Evolutionary conservation across 495 filamentous ascomycete genomes (phyloP).

Genomic region (Neurospora sublineolata): DNA sequence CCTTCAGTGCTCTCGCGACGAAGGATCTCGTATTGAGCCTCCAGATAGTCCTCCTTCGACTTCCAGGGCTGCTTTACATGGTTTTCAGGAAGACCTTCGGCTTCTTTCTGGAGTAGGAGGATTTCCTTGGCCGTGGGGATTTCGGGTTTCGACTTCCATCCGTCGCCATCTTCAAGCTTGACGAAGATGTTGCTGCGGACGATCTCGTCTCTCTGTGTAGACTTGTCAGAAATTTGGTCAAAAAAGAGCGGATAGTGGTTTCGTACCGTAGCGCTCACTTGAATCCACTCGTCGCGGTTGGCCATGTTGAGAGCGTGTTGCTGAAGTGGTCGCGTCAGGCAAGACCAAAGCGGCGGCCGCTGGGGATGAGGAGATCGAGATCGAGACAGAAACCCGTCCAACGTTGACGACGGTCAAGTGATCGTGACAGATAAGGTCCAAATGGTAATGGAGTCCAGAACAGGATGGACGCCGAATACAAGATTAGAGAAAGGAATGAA

Average conservation of each 20-base stretch:
- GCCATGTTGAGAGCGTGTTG: neutral
- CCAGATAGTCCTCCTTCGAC: slow-evolving; percentile 43
- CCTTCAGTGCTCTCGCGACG: slow-evolving; percentile 51
- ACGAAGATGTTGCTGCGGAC: slow-evolving; percentile 21
- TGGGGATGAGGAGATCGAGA: neutral
- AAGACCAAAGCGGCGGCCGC: neutral
- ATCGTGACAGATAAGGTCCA: neutral
- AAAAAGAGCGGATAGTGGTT: neutral
- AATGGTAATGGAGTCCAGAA: neutral
- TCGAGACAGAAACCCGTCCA: neutral
- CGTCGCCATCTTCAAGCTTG: slow-evolving; percentile 7
- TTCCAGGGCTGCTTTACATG: slow-evolving; percentile 25
- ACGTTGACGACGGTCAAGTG: neutral
- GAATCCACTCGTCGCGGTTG: neutral
- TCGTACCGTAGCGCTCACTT: neutral
- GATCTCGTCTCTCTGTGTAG: slow-evolving; percentile 4
- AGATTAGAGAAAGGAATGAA: neutral
- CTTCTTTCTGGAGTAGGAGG: slow-evolving; percentile 24
- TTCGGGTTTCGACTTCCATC: slow-evolving; percentile 36
- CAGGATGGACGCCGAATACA: neutral
- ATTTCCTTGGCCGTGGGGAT: slow-evolving; percentile 30
- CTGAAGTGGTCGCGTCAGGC: neutral
- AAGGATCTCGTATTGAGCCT: slow-evolving; percentile 54
- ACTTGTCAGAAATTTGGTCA: neutral
- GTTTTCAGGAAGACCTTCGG: slow-evolving; percentile 26